Evolutionary conservation across 352 stramenopile species (phyloP), one percentile per base, ranked within the genome.

Genomic region (Peronospora destructor): DNA sequence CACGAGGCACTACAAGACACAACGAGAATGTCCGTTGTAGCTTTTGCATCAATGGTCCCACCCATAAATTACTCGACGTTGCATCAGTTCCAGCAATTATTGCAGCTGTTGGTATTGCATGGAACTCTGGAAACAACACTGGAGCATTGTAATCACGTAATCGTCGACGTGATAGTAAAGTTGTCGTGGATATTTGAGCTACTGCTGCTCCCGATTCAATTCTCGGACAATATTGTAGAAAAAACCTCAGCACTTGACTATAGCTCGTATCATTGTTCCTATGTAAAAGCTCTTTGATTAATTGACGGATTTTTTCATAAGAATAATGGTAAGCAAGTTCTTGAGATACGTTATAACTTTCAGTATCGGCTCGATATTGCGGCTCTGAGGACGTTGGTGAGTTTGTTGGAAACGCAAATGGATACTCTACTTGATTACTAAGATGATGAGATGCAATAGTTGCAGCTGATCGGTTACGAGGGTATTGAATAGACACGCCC

Each of bases 21-120:
- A 85, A 35, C 21, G 82, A 77, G 41, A 93, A 93, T 13, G 75
- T 83, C 14, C 71, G 73, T 45, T 84, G 64, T 37, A 93, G 57
- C 35, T 78, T 76, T 16, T 74, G 80, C 43, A 61, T 76, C 3
- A 93, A 50, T 25, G 82, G 82, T 23, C 68, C 53, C 29, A 87
- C 71, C 82, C 82, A 93, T 41, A 91, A 59, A 26, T 87, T 76
- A 46, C 74, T 87, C 21, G 79, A 82, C 21, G 77, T 83, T 10
- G 76, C 79, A 39, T 93, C 82, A 0, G 72, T 73, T 4, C 82
- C 82, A 28, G 77, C 66, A 23, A 91, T 73, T 13, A 93, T 64
- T 9, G 71, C 73, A 12, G 73, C 82, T 1, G 72, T 81, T 0
- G 76, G 76, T 26, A 82, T 76, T 6, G 61, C 64, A 33, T 79